phyloP scores from a whole-genome alignment of 2,329 filamentous ascomycete genomes.

The Drechmeria coniospora region DNA sequence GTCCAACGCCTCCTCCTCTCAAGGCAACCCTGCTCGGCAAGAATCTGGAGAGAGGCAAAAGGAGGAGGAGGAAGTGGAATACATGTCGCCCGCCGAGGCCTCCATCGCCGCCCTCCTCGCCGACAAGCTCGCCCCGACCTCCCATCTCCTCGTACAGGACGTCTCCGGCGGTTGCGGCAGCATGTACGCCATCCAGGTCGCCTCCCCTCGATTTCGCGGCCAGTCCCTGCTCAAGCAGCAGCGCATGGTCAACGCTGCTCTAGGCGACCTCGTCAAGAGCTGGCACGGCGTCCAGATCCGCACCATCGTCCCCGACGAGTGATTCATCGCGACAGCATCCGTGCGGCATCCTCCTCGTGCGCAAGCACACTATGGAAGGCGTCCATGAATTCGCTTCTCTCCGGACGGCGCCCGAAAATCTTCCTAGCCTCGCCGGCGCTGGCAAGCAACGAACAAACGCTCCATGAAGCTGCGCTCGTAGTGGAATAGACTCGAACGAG shows the following conservation, averaged over 20 bases:
- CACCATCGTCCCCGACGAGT: slow-evolving; percentile 36
- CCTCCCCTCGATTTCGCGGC: slow-evolving; percentile 55
- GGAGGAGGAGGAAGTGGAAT: slow-evolving; percentile 1
- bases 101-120: slow-evolving; percentile 40
- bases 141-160: slow-evolving; percentile 56
- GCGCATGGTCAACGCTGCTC: slow-evolving; percentile 58
- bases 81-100: slow-evolving; percentile 35
- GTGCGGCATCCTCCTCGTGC: too few relatives aligned
- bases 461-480: too few relatives aligned
- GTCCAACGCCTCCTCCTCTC: slow-evolving; percentile 1
- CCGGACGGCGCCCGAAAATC: too few relatives aligned
- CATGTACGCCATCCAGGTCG: slow-evolving; percentile 75
- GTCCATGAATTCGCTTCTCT: too few relatives aligned
- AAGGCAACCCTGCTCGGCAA: slow-evolving; percentile 1
- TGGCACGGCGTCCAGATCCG: slow-evolving; percentile 77
- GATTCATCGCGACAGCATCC: not conserved
- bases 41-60: not conserved
- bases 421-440: too few relatives aligned
- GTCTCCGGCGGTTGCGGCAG: slow-evolving; percentile 72
- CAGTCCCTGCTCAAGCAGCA: slow-evolving; percentile 66
- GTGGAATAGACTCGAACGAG: too few relatives aligned
- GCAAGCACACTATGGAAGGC: too few relatives aligned
- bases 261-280: slow-evolving; percentile 59
- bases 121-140: slow-evolving; percentile 32
- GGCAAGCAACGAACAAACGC: too few relatives aligned